phyloP scores from a whole-genome alignment of 208 protist genomes.

The Herpetomonas samuelpessoai region DNA sequence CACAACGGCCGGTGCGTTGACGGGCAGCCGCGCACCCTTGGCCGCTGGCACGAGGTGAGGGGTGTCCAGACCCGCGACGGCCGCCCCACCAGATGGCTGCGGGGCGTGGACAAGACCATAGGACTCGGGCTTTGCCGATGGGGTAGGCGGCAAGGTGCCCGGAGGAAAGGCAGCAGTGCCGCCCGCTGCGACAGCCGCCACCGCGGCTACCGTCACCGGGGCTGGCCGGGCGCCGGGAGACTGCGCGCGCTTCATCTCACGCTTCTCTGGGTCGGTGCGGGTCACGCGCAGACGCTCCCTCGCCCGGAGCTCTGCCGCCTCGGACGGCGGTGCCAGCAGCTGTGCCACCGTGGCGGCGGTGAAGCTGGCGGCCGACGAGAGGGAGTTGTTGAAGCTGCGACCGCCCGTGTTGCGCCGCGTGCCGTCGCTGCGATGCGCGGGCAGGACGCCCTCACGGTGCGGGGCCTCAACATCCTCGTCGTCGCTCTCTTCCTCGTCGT shows the following conservation, averaged over 20 bases:
- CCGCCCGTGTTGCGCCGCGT: background rate
- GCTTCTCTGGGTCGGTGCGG: conserved; percentile 29
- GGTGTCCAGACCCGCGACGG: background rate
- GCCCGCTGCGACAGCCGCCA: conserved; percentile 1
- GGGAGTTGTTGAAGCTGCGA: background rate
- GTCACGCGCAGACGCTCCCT: conserved; percentile 31
- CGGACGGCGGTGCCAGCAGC: conserved; percentile 38
- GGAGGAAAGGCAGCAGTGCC: background rate
- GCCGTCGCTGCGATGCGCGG: conserved; percentile 2
- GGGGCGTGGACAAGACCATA: conserved; percentile 31
- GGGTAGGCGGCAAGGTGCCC: background rate
- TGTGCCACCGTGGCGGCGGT: conserved; percentile 32
- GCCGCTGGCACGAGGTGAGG: conserved; percentile 23
- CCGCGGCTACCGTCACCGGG: background rate
- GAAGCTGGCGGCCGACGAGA: conserved; percentile 25
- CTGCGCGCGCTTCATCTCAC: conserved; percentile 6
- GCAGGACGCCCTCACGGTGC: conserved; percentile 12
- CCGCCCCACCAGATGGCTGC: background rate
- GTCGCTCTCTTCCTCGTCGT: conserved; percentile 21
- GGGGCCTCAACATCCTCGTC: conserved; percentile 5
- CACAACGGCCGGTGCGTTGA: conserved; percentile 2
- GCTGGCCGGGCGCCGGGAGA: background rate
- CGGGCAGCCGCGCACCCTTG: conserved; percentile 29
- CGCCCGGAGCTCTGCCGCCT: conserved; percentile 32
- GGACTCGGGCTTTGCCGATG: conserved; percentile 19